These are phyloP conservation scores for Cardiospermum halicacabum DNA, from an alignment of 345 rosid species.

Conservation along the genomic window DNA sequence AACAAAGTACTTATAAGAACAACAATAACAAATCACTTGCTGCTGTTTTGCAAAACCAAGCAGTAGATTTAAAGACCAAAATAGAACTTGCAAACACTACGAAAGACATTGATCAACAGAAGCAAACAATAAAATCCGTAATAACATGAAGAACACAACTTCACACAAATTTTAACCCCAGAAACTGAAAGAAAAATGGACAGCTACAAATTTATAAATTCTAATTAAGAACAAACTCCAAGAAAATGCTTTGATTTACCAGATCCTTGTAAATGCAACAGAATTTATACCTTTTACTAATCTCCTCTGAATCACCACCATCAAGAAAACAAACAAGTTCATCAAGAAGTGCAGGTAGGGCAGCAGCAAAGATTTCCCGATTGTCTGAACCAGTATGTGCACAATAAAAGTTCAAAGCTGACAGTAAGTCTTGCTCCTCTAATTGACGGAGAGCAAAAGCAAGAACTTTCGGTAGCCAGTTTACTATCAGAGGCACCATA, in stretches of 20 bases:
- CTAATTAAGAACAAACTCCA: background rate
- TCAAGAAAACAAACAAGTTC: slow-evolving; percentile 88
- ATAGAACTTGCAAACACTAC: background rate
- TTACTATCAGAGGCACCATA: slow-evolving; percentile 65
- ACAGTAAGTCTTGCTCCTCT: slow-evolving; percentile 55
- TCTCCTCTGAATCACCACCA: slow-evolving; percentile 65
- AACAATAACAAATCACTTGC: background rate
- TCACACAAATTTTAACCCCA: background rate
- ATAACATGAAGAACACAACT: background rate
- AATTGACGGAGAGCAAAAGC: slow-evolving; percentile 79
- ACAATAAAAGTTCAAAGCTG: slow-evolving; percentile 78
- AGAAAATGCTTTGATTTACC: background rate
- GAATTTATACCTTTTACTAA: slow-evolving; percentile 58
- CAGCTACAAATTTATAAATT: background rate
- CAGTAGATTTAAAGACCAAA: background rate
- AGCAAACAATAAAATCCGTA: background rate
- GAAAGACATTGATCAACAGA: background rate
- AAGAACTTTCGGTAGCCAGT: slow-evolving; percentile 92
- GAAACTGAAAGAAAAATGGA: background rate
- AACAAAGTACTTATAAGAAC: background rate
- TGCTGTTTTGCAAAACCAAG: background rate
- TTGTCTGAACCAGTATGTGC: slow-evolving; percentile 77
- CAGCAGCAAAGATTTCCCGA: slow-evolving; percentile 88
- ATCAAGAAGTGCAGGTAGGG: slow-evolving; percentile 88
- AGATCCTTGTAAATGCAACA: background rate